Percentiles rank a stretch among this genome's conserved stretches.
phyloP scores from a whole-genome alignment of 495 filamentous ascomycete genomes.

The Daldinia childiae region DNA sequence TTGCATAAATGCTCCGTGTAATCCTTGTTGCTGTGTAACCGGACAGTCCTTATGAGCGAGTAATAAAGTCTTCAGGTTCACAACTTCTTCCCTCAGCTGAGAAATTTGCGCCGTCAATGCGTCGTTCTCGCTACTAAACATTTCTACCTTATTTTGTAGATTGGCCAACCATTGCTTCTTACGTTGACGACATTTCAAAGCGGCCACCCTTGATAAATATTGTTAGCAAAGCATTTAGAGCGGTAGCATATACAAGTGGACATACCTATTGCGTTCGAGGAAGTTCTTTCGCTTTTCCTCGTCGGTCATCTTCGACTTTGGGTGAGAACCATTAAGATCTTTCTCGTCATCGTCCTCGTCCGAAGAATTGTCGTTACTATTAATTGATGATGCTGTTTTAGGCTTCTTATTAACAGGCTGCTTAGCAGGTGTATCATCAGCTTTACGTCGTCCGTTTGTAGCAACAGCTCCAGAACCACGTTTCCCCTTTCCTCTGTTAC shows the following conservation, averaged over 20 bases:
- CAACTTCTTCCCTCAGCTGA: conserved; percentile 86
- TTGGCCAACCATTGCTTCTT: conserved; percentile 99
- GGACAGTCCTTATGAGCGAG: conserved; percentile 98
- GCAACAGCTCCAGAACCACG: conserved; percentile 54
- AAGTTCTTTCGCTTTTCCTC: conserved; percentile 99
- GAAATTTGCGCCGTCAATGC: conserved; percentile 82
- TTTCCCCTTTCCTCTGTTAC: conserved; percentile 74
- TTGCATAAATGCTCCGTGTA: conserved; percentile 74
- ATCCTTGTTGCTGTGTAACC: conserved; percentile 85
- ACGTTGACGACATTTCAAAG: conserved; percentile 94
- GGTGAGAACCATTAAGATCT: conserved; percentile 48
- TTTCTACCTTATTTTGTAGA: conserved; percentile 91
- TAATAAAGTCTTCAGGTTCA: conserved; percentile 91
- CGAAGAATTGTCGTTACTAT: conserved; percentile 58
- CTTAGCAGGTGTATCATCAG: conserved; percentile 76
- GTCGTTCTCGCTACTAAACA: conserved; percentile 92
- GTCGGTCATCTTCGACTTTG: conserved; percentile 91
- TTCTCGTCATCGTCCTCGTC: conserved; percentile 65
- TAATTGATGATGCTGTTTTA: conserved; percentile 62
- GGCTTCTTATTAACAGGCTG: conserved; percentile 73
- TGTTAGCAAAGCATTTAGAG: conserved; percentile 39
- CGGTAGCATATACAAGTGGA: conserved; percentile 24
- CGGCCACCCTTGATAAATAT: conserved; percentile 75
- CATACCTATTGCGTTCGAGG: conserved; percentile 93
- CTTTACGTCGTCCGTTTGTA: conserved; percentile 77